A percentile compares a stretch with the other conserved stretches of the same genome.
Conservation (phyloP, 179 eudicot genomes). For the Gypsophila paniculata region DNA sequence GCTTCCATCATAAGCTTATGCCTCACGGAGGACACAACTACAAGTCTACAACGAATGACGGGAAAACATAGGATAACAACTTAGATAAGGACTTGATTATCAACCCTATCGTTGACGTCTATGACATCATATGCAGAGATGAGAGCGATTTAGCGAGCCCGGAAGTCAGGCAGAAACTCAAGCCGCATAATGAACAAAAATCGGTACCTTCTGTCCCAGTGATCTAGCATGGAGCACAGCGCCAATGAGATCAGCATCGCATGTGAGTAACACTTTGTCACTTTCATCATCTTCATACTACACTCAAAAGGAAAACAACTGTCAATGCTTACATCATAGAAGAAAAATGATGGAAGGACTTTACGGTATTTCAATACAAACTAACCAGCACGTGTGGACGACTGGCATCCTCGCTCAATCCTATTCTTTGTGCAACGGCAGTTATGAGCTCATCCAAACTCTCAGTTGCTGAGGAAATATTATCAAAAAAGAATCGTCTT, state of each 20-base stretch:
- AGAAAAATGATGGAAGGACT: neutral
- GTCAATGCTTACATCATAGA: conserved; percentile 1
- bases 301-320: conserved; percentile 14
- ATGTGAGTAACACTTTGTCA: conserved; percentile 76
- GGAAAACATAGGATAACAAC: neutral
- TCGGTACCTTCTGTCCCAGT: conserved; percentile 63
- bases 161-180: conserved; percentile 1
- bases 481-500: neutral
- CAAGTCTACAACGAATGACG: neutral
- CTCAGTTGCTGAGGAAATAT: conserved; percentile 53
- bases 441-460: conserved; percentile 71
- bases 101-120: neutral
- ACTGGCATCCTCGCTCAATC: conserved; percentile 37
- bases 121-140: neutral
- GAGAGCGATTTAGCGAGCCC: neutral
- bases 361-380: conserved; percentile 1
- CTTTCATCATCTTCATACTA: conserved; percentile 97
- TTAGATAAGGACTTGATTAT: neutral
- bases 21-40: neutral
- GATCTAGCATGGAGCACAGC: conserved; percentile 87
- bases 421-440: conserved; percentile 69
- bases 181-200: conserved; percentile 8
- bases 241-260: conserved; percentile 74
- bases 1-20: neutral
- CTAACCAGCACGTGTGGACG: conserved; percentile 76